A percentile compares a stretch with the other conserved stretches of the same genome.
Conservation (phyloP, 2,329 filamentous ascomycete species). For the Sphaerulina musiva region DNA sequence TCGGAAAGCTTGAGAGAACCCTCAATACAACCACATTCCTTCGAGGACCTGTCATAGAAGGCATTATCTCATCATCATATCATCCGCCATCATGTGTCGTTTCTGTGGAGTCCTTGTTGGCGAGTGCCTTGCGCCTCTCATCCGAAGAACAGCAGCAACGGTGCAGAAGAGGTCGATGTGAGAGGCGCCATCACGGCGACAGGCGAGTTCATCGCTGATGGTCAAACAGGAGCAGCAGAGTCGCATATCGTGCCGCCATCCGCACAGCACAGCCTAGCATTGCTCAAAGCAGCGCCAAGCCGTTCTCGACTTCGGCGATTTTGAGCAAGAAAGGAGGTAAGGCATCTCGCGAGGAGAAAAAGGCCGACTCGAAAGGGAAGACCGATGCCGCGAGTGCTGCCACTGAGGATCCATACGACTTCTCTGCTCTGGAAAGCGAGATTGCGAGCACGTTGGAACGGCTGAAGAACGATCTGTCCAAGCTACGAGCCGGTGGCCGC, state of each 20-base stretch:
- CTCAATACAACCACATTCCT: too few species aligned
- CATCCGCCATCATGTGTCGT: conserved; percentile 7
- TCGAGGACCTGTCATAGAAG: too few species aligned
- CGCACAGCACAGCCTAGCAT: neutral
- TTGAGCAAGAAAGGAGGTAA: conserved; percentile 51
- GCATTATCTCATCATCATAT: neutral
- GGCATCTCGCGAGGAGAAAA: conserved; percentile 38
- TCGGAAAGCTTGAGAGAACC: too few species aligned
- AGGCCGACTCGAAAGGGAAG: conserved; percentile 27
- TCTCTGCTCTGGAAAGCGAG: conserved; percentile 50
- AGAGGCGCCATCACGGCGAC: neutral
- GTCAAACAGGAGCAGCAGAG: conserved; percentile 2
- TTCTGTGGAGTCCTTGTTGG: conserved; percentile 7
- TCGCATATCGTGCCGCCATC: conserved; percentile 14
- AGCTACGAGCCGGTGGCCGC: conserved; percentile 55
- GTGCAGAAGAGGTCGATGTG: conserved; percentile 7
- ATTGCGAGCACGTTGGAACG: conserved; percentile 51
- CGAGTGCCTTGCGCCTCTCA: conserved; percentile 9
- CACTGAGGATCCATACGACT: conserved; percentile 54
- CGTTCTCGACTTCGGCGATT: conserved; percentile 40
- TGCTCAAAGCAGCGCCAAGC: neutral
- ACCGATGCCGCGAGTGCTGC: conserved; percentile 29
- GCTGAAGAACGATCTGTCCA: conserved; percentile 56
- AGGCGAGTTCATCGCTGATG: neutral
- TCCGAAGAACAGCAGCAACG: neutral